Evolutionary conservation across 352 stramenopile genomes (phyloP).

Genomic region (Phytophthora hibernalis): DNA sequence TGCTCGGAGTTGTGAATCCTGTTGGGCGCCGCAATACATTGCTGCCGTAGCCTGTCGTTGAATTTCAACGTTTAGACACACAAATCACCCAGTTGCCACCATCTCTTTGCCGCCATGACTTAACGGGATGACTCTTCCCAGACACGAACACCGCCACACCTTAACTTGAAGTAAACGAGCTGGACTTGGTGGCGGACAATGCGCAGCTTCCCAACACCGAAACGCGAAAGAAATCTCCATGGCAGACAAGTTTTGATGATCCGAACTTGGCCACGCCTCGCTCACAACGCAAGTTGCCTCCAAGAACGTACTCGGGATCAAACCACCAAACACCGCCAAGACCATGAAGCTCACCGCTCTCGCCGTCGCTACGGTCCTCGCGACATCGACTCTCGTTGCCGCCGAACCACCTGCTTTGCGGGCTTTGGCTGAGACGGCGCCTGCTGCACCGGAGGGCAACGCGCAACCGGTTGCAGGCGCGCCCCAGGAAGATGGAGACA

Average conservation of each 20-base stretch:
- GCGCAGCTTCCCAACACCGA: slow-evolving; percentile 23
- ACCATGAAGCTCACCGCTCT: slow-evolving; percentile 35
- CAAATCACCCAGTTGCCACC: neutral
- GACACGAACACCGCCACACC: neutral
- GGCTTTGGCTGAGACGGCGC: slow-evolving; percentile 20
- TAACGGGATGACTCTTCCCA: neutral
- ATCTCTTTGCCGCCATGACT: neutral
- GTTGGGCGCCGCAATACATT: no score
- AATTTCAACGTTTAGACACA: neutral
- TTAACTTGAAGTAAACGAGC: slow-evolving; percentile 6
- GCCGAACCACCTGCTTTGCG: slow-evolving; percentile 25
- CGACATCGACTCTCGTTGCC: slow-evolving; percentile 18
- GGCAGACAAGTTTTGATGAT: neutral
- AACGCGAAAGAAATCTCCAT: slow-evolving; percentile 1
- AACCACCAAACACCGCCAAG: slow-evolving; percentile 10
- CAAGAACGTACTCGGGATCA: slow-evolving; percentile 9
- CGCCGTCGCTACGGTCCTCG: slow-evolving; percentile 24
- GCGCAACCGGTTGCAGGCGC: slow-evolving; percentile 4
- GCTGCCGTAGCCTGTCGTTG: no score
- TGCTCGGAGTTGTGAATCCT: no score
- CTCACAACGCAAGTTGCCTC: slow-evolving; percentile 35
- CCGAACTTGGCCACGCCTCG: neutral
- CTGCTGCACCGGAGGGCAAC: slow-evolving; percentile 9
- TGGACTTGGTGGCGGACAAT: slow-evolving; percentile 24
- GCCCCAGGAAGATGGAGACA: slow-evolving; percentile 15